Base-by-base conservation (phyloP, 192 early-diverging fungal genomes). In the Backusella circina region DNA sequence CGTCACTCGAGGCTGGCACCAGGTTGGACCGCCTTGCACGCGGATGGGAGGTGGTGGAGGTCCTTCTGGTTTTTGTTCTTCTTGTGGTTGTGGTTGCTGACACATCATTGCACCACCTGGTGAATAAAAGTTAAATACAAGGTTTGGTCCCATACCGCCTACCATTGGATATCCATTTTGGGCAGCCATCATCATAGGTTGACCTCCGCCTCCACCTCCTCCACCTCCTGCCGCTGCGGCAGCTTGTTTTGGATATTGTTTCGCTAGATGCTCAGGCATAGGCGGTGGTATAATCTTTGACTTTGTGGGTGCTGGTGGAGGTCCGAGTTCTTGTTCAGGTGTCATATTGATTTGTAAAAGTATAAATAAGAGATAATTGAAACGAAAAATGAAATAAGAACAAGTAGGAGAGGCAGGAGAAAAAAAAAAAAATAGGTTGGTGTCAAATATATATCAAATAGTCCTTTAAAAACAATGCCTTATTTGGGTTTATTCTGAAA, bases 21-120 rank as follows among this genome's bases (percentile, higher is more conserved):
- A 70, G 15, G 69, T 70, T 30, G 69, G 69, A n/a, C 39, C 26
- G 15, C 69, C 69, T 44, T 70, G 69, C 16, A 70, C 69, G 12
- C 23, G 21, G 26, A 30, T 1, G 26, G 54, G 15, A 1, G 69
- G 37, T 70, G 37, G 21, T 5, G n/a, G 26, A 6, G 39, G 39
- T 18, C 10, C 23, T 0, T 70, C 28, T 26, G 38, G 15, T 13
- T 16, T 23, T 7, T 44, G 13, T 7, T 47, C 39, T 38, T n/a
- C 21, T 13, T 47, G 18, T 23, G 4, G 31, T 36, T 15, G 32
- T n/a, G 67, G 67, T 41, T 66, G 65, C 3, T 16, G 65, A 18
- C 28, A 67, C 26, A 70, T 31, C 26, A 23, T 44, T 12, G 15
- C 39, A 2, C 39, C 39, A 4, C 23, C 37, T 30, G 33, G 69